A percentile compares a stretch with the other conserved stretches of the same genome.
phyloP scores from a whole-genome alignment of 1,284 basidiomycete species.

The Ustanciosporium gigantosporum region DNA sequence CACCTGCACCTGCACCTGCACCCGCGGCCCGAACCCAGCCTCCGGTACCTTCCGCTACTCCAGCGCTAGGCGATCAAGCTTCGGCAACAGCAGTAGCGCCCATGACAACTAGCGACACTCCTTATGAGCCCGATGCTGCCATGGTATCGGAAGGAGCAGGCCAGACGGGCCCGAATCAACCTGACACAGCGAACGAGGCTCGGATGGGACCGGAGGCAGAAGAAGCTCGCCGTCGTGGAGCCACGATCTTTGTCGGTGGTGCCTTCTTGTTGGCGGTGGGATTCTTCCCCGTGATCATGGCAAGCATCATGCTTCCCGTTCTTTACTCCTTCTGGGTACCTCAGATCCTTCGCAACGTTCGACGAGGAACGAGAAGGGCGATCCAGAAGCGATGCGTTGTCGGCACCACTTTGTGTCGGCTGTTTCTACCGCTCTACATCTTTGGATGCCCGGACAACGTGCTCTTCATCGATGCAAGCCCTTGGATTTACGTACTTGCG shows the following conservation, averaged over 20 bases:
- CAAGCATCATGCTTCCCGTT: slow-evolving; percentile 68
- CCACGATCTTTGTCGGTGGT: slow-evolving; percentile 4
- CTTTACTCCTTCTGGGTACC: slow-evolving; percentile 81
- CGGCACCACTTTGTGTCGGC: slow-evolving; percentile 73
- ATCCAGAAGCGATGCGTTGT: slow-evolving; percentile 74
- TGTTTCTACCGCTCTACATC: slow-evolving; percentile 76
- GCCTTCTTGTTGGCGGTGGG: slow-evolving; percentile 14
- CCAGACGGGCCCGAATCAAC: background rate
- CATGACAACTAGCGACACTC: no score
- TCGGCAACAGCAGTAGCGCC: background rate
- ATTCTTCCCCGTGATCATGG: slow-evolving; percentile 18
- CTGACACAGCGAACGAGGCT: background rate
- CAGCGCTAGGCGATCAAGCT: background rate
- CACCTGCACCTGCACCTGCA: slow-evolving; percentile 5
- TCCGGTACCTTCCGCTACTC: background rate
- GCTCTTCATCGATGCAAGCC: slow-evolving; percentile 73
- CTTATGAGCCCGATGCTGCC: background rate
- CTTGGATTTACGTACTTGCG: slow-evolving; percentile 73
- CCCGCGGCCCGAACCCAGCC: background rate
- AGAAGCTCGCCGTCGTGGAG: slow-evolving; percentile 10
- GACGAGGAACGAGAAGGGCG: slow-evolving; percentile 72
- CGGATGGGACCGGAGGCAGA: background rate
- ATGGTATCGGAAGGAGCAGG: background rate
- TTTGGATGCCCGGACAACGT: slow-evolving; percentile 81
- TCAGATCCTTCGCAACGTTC: slow-evolving; percentile 77